phyloP scores from a whole-genome alignment of 1,284 basidiomycete genomes.

The Trichosporon coremiiforme region DNA sequence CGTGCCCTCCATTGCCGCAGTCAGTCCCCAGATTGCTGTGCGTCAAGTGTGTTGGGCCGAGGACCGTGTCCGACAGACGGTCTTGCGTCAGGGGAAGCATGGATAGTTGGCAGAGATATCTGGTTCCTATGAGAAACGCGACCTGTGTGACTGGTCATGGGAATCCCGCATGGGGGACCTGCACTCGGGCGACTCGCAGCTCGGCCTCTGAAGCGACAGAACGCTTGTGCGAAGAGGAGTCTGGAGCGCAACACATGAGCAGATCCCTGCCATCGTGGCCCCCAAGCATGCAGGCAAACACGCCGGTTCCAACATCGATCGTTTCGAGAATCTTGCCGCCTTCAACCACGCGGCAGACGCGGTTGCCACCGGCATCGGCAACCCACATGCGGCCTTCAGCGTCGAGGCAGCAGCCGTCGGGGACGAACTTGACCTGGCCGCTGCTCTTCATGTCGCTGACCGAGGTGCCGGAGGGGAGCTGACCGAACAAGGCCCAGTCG shows the following conservation, averaged over 20 bases:
- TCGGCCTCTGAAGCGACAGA: background rate
- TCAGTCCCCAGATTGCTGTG: too few species aligned
- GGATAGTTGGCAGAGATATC: too few species aligned
- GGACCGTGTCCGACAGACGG: background rate
- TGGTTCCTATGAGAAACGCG: too few species aligned
- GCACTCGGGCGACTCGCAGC: background rate
- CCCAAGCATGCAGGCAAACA: background rate
- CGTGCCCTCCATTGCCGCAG: background rate
- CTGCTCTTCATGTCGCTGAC: background rate
- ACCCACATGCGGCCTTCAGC: constrained; percentile 6
- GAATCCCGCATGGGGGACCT: background rate
- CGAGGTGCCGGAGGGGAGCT: background rate
- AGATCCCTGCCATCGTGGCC: background rate
- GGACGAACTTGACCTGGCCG: background rate
- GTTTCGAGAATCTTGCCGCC: background rate
- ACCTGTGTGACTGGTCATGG: background rate
- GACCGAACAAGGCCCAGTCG: background rate
- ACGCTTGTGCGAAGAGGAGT: constrained; percentile 1
- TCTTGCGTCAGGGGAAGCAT: background rate
- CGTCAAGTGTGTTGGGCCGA: background rate
- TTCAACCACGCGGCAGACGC: background rate
- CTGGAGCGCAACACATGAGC: constrained; percentile 1
- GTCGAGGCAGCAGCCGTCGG: constrained; percentile 6
- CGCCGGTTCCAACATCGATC: background rate
- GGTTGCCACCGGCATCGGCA: background rate